Percentiles rank a stretch among this genome's conserved stretches.
These are phyloP conservation scores for Vitis hybrid DNA, from an alignment of 177 flowering plant species.

Conservation along the genomic window DNA sequence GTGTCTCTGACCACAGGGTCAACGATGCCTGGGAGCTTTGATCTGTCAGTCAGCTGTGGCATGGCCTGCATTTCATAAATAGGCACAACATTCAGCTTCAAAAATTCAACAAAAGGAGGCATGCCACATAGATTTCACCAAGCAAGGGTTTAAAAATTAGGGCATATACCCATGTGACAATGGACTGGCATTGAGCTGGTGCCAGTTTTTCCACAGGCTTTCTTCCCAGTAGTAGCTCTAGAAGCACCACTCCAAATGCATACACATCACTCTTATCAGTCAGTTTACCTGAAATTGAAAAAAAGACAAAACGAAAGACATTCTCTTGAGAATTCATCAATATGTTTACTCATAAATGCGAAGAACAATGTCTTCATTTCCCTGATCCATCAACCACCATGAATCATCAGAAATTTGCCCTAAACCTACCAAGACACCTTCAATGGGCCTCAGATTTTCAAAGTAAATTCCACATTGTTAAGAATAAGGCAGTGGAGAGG, in stretches of 20 bases:
- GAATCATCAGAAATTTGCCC: too few relatives aligned
- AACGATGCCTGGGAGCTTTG: constrained; percentile 82
- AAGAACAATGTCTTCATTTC: too few relatives aligned
- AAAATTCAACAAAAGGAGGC: background rate
- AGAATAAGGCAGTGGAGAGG: too few relatives aligned
- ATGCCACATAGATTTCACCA: background rate
- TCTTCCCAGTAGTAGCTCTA: constrained; percentile 88
- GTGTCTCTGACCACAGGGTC: constrained; percentile 78
- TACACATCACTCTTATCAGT: constrained; percentile 98
- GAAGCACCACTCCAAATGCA: constrained; percentile 86
- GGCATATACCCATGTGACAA: constrained; percentile 86
- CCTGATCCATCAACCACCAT: too few relatives aligned
- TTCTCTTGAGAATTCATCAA: too few relatives aligned
- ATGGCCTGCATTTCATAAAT: constrained; percentile 68
- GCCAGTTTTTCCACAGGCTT: constrained; percentile 85
- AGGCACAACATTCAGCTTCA: background rate
- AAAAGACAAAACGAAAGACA: background rate
- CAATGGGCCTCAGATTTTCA: too few relatives aligned
- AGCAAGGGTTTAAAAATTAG: background rate
- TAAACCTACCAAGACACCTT: too few relatives aligned
- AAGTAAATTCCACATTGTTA: too few relatives aligned
- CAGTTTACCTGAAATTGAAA: constrained; percentile 60
- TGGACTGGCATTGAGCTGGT: constrained; percentile 80
- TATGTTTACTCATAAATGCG: too few relatives aligned
- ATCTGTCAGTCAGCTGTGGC: constrained; percentile 94